phyloP scores from a whole-genome alignment of 106 monocot species.

The Platanthera guangdongensis region DNA sequence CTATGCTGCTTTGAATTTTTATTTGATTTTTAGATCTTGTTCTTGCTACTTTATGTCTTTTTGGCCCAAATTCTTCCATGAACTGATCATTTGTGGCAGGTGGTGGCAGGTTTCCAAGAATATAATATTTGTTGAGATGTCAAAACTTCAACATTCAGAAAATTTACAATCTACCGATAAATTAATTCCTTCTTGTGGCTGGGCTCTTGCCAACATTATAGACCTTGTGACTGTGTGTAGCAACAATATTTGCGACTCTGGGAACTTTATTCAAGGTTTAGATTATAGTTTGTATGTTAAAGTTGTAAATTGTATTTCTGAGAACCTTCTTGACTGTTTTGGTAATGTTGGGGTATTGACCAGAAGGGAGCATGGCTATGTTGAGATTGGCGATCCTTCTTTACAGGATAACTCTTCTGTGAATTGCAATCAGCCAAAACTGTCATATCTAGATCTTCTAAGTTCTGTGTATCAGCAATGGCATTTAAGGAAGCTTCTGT shows the following conservation, averaged over 20 bases:
- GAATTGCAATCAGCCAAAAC: slow-evolving; percentile 8
- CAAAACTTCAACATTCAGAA: slow-evolving; percentile 29
- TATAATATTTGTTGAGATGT: slow-evolving; percentile 54
- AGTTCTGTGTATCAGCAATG: slow-evolving; percentile 82
- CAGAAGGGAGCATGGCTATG: slow-evolving; percentile 12
- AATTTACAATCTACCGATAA: slow-evolving; percentile 12
- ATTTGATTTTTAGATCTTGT: not conserved
- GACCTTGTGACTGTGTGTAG: slow-evolving; percentile 43
- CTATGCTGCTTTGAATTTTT: not conserved
- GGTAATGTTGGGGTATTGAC: slow-evolving; percentile 21
- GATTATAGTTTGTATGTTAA: slow-evolving; percentile 54
- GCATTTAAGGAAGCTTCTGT: slow-evolving; percentile 66
- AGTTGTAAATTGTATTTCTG: slow-evolving; percentile 46
- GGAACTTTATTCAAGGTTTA: slow-evolving; percentile 41
- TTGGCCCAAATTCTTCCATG: slow-evolving; percentile 11
- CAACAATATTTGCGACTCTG: slow-evolving; percentile 25
- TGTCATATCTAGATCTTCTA: slow-evolving; percentile 44
- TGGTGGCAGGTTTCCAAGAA: slow-evolving; percentile 74
- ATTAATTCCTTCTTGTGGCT: slow-evolving; percentile 48
- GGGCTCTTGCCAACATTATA: slow-evolving; percentile 76
- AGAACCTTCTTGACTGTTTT: slow-evolving; percentile 45
- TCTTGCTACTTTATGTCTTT: not conserved
- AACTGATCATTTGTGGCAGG: slow-evolving; percentile 74
- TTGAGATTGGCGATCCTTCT: slow-evolving; percentile 10
- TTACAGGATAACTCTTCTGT: slow-evolving; percentile 8